A percentile compares a stretch with the other conserved stretches of the same genome.
These are phyloP conservation scores for Hygrophila difformis DNA, from an alignment of 257 asterid species.

Conservation along the genomic window DNA sequence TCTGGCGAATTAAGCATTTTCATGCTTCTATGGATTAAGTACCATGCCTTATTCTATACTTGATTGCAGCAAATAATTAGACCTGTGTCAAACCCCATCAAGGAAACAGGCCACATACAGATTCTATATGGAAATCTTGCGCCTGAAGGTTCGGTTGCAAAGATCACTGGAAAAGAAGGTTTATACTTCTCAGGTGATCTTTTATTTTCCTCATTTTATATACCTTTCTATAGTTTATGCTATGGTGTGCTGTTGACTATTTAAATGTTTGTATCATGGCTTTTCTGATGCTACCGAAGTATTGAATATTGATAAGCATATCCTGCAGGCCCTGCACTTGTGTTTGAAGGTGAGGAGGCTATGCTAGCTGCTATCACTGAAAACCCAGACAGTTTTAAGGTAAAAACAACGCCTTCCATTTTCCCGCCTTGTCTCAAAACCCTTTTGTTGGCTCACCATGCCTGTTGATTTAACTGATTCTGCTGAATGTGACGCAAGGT, in stretches of 20 bases:
- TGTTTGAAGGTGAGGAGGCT: conserved; percentile 94
- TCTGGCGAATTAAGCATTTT: conserved; percentile 8
- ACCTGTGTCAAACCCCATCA: conserved; percentile 81
- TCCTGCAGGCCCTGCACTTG: conserved; percentile 78
- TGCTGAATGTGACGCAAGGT: no score
- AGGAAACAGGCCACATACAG: conserved; percentile 88
- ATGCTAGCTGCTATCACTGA: conserved; percentile 86
- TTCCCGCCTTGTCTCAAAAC: no score
- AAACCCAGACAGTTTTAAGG: conserved; percentile 73
- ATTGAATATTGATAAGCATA: background rate
- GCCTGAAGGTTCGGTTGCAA: conserved; percentile 97
- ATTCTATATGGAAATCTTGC: conserved; percentile 90
- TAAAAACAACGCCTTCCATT: conserved; percentile 14
- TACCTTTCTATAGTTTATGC: background rate
- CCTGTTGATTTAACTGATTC: no score
- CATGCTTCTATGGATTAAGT: conserved; percentile 9
- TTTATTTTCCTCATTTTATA: background rate
- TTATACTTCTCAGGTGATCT: conserved; percentile 70
- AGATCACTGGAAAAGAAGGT: conserved; percentile 98
- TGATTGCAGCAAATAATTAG: conserved; percentile 78
- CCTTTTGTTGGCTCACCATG: no score
- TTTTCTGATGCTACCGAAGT: background rate
- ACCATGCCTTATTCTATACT: conserved; percentile 14
- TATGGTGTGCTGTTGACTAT: background rate
- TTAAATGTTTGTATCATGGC: conserved; percentile 9